phyloP scores from a whole-genome alignment of 2,329 filamentous ascomycete species.

The Paecilomyces variotii region DNA sequence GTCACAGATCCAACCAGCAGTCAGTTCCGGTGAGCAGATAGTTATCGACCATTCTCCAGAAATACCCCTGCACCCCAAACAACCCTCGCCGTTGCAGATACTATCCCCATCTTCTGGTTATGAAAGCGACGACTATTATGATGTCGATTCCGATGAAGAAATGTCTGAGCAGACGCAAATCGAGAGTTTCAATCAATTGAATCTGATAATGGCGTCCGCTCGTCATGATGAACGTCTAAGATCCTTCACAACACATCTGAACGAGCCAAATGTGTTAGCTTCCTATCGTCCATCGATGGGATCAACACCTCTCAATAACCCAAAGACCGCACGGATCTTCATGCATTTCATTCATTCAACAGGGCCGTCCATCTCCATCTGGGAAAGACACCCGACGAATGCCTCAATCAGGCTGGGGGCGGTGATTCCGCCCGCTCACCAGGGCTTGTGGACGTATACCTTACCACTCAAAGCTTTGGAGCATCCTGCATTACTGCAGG shows the following conservation, averaged over 20 bases:
- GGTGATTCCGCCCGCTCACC: constrained; percentile 53
- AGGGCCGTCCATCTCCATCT: constrained; percentile 76
- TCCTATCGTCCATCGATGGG: constrained; percentile 59
- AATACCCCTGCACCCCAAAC: neutral
- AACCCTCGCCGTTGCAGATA: neutral
- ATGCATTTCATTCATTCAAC: constrained; percentile 88
- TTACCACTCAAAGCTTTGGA: constrained; percentile 76
- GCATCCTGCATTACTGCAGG: constrained; percentile 80
- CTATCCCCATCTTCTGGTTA: constrained; percentile 20
- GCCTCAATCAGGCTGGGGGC: constrained; percentile 59
- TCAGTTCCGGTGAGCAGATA: neutral
- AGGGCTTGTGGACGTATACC: constrained; percentile 59
- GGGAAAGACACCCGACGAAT: constrained; percentile 73
- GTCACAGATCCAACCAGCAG: neutral
- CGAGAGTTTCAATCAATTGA: constrained; percentile 30
- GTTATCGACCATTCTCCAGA: neutral
- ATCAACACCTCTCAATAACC: constrained; percentile 69
- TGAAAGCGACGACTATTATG: constrained; percentile 54
- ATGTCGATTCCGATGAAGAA: constrained; percentile 56
- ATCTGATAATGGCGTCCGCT: constrained; percentile 37
- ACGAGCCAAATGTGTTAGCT: constrained; percentile 46
- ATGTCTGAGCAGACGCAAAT: constrained; percentile 31
- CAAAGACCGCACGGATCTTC: constrained; percentile 73
- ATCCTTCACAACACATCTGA: constrained; percentile 41
- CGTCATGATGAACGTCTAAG: constrained; percentile 40